Evolutionary conservation across 192 early-diverging fungal genomes (phyloP), one percentile per base, ranked within the genome.

Genomic region (Entomortierella parvispora): DNA sequence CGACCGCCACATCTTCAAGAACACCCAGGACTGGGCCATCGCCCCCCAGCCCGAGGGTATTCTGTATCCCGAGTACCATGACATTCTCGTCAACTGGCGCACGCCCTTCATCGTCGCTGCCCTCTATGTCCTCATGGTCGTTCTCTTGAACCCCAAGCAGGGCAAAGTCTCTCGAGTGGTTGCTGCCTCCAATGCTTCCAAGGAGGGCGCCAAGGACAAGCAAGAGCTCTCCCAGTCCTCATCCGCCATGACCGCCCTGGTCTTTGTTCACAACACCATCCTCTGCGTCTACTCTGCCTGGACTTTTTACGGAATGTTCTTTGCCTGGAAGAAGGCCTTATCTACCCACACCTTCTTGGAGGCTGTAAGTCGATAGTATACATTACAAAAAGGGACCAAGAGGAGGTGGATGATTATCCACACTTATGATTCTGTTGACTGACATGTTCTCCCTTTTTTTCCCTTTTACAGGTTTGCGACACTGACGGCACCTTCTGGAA

Each of bases 181-280:
- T 43, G 79, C 74, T 48, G 74, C 74, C 4, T 65, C 68, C n/a
- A 68, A 44, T 10, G 68, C 68, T 2, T 47, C 65, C 12, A 80
- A 68, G 58, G 69, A 54, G 9, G 53, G 28, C 26, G 29, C 51
- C 5, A 40, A 33, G 15, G 28, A 26, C 25, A 33, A 64, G 53
- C 60, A 77, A 43, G 65, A 77, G 20, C 33, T 77, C 22, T 68
- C 74, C 1, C n/a, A 62, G 48, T 77, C 74, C 0, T 51, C 60
- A 15, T 81, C 80, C 3, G 76, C 80, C 46, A 87, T 92, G 80
- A 90, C 82, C 43, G 70, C 83, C 32, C 43, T 90, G 46, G 86
- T 90, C 43, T 80, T 89, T 69, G 62, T 87, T 46, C 91, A 92
- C 81, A 92, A 92, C 82, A 71, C 82, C 4, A 71, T 84, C n/a